phyloP scores from a whole-genome alignment of 495 filamentous ascomycete species.

The Penicillium angulare region DNA sequence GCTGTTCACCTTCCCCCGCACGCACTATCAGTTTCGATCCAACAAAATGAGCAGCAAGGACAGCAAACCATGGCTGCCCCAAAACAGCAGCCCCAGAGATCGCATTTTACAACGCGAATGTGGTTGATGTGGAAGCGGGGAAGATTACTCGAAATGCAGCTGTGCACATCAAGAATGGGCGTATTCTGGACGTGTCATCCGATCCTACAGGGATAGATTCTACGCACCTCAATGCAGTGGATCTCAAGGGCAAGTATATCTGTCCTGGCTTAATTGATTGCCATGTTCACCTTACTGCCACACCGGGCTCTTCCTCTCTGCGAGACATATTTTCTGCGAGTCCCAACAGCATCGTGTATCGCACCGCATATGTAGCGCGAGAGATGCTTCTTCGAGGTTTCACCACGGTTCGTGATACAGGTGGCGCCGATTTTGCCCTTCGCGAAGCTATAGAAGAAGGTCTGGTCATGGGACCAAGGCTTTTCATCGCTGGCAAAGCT shows the following conservation, averaged over 20 bases:
- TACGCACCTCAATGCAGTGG: constrained; percentile 14
- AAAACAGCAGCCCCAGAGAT: constrained; percentile 10
- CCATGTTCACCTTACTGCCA: constrained; percentile 52
- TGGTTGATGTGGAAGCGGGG: constrained; percentile 21
- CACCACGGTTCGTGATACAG: constrained; percentile 48
- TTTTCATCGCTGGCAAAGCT: constrained; percentile 44
- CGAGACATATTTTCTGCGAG: constrained; percentile 15
- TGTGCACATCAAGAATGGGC: constrained; percentile 14
- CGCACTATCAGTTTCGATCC: not conserved
- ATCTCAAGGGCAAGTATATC: constrained; percentile 45
- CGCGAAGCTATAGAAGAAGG: constrained; percentile 46
- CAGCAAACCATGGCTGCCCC: constrained; percentile 26
- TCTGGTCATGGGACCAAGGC: constrained; percentile 38
- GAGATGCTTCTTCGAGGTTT: constrained; percentile 51
- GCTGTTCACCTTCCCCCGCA: not conserved
- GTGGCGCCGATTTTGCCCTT: constrained; percentile 44
- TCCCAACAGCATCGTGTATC: constrained; percentile 9
- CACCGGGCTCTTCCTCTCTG: constrained; percentile 30
- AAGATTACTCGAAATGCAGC: constrained; percentile 4
- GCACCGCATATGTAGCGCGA: constrained; percentile 11
- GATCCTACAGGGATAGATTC: not conserved
- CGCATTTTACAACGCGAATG: constrained; percentile 22
- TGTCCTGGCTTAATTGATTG: constrained; percentile 55
- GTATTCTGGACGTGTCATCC: constrained; percentile 4
- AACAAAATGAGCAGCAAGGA: constrained; percentile 1